These are phyloP conservation scores for Neurospora sp. DNA, from an alignment of 2,329 filamentous ascomycete genomes.

Conservation along the genomic window DNA sequence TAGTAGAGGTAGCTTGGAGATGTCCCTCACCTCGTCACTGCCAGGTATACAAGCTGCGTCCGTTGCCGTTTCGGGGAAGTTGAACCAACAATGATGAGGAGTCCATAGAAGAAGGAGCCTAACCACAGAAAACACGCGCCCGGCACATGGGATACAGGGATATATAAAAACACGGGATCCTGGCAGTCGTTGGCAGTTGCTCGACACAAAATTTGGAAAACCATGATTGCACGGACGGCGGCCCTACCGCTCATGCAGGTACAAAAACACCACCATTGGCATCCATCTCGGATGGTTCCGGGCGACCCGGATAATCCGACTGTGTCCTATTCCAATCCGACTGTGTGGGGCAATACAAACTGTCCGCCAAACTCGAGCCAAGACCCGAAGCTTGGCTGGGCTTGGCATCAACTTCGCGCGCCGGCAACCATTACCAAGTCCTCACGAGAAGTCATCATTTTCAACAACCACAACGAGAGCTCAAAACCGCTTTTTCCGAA, in stretches of 20 bases:
- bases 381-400: no score
- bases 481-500: no score
- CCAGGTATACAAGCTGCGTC: not conserved
- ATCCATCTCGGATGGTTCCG: not conserved
- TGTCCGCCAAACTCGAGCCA: no score
- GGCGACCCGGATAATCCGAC: not conserved
- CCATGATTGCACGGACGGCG: not conserved
- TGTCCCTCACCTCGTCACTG: not conserved
- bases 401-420: no score
- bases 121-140: not conserved
- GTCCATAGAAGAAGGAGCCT: not conserved
- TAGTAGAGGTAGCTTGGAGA: not conserved
- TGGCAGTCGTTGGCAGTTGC: not conserved
- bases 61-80: not conserved
- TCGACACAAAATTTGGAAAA: not conserved
- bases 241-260: not conserved
- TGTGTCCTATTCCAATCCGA: no score
- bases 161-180: not conserved
- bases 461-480: no score
- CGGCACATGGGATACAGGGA: not conserved
- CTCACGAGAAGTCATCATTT: no score
- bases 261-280: not conserved
- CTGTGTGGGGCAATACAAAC: no score
- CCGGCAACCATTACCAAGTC: no score
- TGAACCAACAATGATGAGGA: no score